Conservation (phyloP, 495 filamentous ascomycete genomes). For the Hypoxylon subgilvum region DNA sequence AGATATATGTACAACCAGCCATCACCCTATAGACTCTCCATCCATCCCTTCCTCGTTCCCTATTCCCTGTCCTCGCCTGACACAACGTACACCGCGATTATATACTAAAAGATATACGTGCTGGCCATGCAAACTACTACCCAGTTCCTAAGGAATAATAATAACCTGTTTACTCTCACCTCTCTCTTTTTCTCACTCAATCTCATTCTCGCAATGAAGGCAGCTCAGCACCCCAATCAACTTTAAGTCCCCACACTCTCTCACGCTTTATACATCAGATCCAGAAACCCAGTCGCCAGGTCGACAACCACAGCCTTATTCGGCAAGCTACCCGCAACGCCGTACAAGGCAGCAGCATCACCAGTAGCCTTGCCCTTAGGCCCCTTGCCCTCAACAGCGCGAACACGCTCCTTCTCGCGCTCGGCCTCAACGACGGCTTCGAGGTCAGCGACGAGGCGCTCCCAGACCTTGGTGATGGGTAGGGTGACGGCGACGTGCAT, state of each 20-base stretch:
- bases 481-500: constrained; percentile 95
- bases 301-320: constrained; percentile 94
- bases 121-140: not conserved
- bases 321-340: constrained; percentile 90
- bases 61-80: constrained; percentile 11
- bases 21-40: no score
- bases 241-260: no score
- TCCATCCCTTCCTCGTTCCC: not conserved
- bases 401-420: constrained; percentile 67
- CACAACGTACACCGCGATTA: no score
- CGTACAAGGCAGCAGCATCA: constrained; percentile 89
- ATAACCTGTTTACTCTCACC: not conserved
- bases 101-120: constrained; percentile 2
- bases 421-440: constrained; percentile 79
- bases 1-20: no score
- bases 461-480: constrained; percentile 79
- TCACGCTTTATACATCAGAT: constrained; percentile 94
- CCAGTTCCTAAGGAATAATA: no score
- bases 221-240: no score
- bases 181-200: no score
- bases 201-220: no score
- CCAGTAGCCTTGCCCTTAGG: constrained; percentile 67
- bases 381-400: constrained; percentile 74
- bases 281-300: constrained; percentile 88
- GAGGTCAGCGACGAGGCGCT: constrained; percentile 78